phyloP scores from a whole-genome alignment of 371 early-diverging fungal species.

The Rhizopus microsporus region DNA sequence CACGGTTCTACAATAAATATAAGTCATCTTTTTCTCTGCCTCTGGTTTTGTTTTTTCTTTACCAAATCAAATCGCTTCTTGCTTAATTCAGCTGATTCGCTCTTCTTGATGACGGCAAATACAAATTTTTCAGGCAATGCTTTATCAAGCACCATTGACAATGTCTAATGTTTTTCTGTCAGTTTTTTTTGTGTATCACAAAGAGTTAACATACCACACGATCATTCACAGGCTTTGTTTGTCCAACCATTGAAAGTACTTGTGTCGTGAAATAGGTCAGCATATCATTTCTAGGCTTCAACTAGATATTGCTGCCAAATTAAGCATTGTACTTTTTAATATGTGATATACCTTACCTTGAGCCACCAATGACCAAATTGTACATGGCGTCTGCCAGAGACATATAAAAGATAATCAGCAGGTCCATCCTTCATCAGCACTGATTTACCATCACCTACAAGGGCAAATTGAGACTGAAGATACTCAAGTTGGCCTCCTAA shows the following conservation, averaged over 20 bases:
- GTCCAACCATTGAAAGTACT: slow-evolving; percentile 25
- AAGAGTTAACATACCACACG: slow-evolving; percentile 28
- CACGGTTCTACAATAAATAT: slow-evolving; percentile 12
- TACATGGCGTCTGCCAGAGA: slow-evolving; percentile 71
- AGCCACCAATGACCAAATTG: slow-evolving; percentile 71
- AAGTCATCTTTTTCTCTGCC: not conserved
- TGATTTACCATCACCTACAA: slow-evolving; percentile 61
- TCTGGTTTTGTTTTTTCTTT: slow-evolving; percentile 2
- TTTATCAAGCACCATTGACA: slow-evolving; percentile 45
- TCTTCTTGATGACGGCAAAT: slow-evolving; percentile 65
- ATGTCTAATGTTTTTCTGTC: slow-evolving; percentile 4
- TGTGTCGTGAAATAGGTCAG: slow-evolving; percentile 28
- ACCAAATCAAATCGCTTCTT: slow-evolving; percentile 71
- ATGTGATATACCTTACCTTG: slow-evolving; percentile 31
- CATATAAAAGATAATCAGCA: slow-evolving; percentile 69
- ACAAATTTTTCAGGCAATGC: slow-evolving; percentile 55
- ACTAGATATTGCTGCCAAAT: slow-evolving; percentile 12
- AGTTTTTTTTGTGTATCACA: not conserved
- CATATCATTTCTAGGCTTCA: slow-evolving; percentile 50
- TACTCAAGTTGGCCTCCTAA: slow-evolving; percentile 34
- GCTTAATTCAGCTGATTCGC: slow-evolving; percentile 47
- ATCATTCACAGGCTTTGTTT: slow-evolving; percentile 31
- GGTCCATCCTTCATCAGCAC: slow-evolving; percentile 72
- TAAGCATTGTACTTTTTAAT: no score
- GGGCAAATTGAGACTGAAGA: slow-evolving; percentile 59